A percentile compares a stretch with the other conserved stretches of the same genome.
Conservation (phyloP, 1,284 basidiomycete genomes). For the Cryptococcus sp. region DNA sequence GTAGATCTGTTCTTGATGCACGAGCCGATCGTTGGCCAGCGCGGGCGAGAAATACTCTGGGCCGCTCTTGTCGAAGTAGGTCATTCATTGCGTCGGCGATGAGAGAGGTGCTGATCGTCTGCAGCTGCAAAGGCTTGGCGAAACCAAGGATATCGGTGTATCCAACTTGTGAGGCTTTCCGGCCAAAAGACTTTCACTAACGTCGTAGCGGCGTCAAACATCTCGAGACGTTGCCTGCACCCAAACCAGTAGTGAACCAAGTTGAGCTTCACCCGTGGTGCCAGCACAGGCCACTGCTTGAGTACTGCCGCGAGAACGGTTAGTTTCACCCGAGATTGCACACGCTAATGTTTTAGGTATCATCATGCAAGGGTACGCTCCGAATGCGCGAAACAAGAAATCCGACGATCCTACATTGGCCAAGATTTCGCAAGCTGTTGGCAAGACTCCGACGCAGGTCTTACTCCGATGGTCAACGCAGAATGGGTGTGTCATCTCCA, state of each 20-base stretch:
- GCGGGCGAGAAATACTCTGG: not conserved
- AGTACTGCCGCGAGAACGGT: slow-evolving; percentile 65
- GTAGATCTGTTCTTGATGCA: slow-evolving; percentile 1
- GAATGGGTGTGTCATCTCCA: slow-evolving; percentile 60
- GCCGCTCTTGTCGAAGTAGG: not conserved
- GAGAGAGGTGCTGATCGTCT: not conserved
- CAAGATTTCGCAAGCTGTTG: slow-evolving; percentile 61
- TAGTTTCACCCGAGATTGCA: not conserved
- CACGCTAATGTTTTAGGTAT: slow-evolving; percentile 56
- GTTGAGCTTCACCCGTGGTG: slow-evolving; percentile 16
- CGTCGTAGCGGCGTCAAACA: not conserved
- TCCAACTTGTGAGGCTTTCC: not conserved
- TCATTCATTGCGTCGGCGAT: not conserved
- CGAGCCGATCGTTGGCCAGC: not conserved
- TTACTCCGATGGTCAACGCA: slow-evolving; percentile 79
- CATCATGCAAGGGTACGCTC: slow-evolving; percentile 74
- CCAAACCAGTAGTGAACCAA: slow-evolving; percentile 71
- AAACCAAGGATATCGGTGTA: not conserved
- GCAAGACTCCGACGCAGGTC: slow-evolving; percentile 67
- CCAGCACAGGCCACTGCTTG: slow-evolving; percentile 50
- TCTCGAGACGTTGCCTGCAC: slow-evolving; percentile 32
- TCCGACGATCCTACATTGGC: slow-evolving; percentile 62
- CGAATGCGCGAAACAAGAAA: slow-evolving; percentile 64
- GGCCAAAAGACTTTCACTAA: not conserved
- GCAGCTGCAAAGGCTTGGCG: not conserved